Conservation (phyloP, 257 asterid species). For the Solanum pinnatisectum region DNA sequence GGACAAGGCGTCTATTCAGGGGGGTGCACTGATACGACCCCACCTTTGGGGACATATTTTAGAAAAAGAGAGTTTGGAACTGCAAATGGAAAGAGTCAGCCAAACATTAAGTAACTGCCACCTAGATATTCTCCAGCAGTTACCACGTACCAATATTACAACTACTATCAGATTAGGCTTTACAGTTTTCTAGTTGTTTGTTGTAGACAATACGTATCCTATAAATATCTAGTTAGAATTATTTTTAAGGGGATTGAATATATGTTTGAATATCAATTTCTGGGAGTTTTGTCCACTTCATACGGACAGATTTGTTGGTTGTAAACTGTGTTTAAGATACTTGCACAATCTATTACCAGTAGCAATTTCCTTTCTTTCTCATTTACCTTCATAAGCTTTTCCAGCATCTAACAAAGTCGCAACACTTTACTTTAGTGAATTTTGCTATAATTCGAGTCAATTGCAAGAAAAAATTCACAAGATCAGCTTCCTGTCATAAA, state of each 20-base stretch:
- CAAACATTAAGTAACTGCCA: neutral
- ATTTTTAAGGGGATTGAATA: neutral
- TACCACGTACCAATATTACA: neutral
- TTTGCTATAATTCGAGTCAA: neutral
- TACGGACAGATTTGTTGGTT: neutral
- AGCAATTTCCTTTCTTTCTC: neutral
- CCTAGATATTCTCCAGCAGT: neutral
- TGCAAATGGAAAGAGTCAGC: neutral
- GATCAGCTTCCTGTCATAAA: neutral
- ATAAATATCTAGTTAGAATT: no score
- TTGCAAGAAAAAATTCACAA: neutral
- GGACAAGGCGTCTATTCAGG: neutral
- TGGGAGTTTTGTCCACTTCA: neutral
- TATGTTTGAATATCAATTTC: neutral
- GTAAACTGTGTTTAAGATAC: neutral
- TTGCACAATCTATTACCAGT: neutral
- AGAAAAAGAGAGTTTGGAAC: neutral
- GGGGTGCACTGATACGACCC: neutral
- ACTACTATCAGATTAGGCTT: neutral
- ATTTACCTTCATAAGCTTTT: neutral
- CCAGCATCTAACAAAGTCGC: neutral
- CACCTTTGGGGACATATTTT: neutral
- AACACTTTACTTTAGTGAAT: neutral
- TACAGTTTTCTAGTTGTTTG: neutral
- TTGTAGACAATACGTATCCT: neutral